Evolutionary conservation across 2,329 filamentous ascomycete genomes (phyloP).

Genomic region (Claviceps humidiphila): DNA sequence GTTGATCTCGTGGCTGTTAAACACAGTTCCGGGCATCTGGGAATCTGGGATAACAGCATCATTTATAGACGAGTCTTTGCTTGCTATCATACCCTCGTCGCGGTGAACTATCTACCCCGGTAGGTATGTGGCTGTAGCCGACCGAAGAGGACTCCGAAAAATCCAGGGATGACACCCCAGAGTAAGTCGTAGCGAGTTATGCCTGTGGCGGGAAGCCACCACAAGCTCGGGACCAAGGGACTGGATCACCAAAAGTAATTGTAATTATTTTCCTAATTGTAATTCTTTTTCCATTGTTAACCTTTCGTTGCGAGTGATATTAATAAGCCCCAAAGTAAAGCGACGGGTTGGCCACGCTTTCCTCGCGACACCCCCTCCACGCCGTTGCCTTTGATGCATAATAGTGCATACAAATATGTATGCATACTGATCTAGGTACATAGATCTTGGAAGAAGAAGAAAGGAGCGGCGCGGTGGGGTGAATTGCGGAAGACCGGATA

Average conservation of each 20-base stretch:
- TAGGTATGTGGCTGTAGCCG: background rate
- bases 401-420: background rate
- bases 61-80: slow-evolving; percentile 2
- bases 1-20: background rate
- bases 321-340: background rate
- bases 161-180: background rate
- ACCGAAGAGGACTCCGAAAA: background rate
- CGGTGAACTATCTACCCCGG: background rate
- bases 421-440: background rate
- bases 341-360: slow-evolving; percentile 2
- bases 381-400: background rate
- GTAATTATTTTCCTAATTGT: background rate
- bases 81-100: background rate
- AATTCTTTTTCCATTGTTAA: background rate
- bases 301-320: background rate
- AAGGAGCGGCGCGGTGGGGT: background rate
- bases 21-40: background rate
- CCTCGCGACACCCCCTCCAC: slow-evolving; percentile 1
- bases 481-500: background rate
- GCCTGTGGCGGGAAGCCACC: slow-evolving; percentile 1
- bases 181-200: background rate
- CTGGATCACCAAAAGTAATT: slow-evolving; percentile 1
- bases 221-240: slow-evolving; percentile 1
- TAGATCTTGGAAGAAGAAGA: background rate
- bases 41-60: background rate